These are phyloP conservation scores for Zizania palustris DNA, from an alignment of 202 grass and related monocot species.

Conservation along the genomic window DNA sequence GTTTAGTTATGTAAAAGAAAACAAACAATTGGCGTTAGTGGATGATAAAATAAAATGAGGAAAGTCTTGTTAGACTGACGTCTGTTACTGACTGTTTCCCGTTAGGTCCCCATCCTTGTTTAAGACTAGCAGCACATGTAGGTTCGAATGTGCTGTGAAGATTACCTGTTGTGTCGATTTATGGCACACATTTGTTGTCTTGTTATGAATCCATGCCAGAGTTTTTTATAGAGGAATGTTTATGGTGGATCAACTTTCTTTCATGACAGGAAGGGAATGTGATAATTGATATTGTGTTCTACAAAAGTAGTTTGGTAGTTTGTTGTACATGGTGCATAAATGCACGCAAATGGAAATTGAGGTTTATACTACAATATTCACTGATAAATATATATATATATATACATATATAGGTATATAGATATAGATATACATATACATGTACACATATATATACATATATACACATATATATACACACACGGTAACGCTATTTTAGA, in stretches of 20 bases:
- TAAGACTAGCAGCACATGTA: constrained; percentile 32
- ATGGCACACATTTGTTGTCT: not conserved
- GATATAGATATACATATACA: too few species aligned
- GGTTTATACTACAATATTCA: too few species aligned
- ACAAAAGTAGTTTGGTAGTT: not conserved
- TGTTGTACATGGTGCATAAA: too few species aligned
- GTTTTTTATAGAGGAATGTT: not conserved
- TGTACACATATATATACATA: too few species aligned
- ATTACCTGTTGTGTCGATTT: constrained; percentile 11
- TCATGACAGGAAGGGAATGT: not conserved
- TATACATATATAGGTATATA: too few species aligned
- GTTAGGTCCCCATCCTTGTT: not conserved
- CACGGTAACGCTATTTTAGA: too few species aligned
- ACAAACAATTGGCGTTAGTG: constrained; percentile 24
- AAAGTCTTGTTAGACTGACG: constrained; percentile 15
- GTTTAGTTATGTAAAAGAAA: constrained; percentile 36
- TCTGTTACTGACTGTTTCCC: constrained; percentile 29
- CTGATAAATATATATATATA: too few species aligned
- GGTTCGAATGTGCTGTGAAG: constrained; percentile 27
- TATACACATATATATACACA: too few species aligned
- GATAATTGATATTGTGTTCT: not conserved
- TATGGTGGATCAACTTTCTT: constrained; percentile 24
- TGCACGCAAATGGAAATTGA: too few species aligned
- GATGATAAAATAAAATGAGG: constrained; percentile 1
- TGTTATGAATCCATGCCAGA: not conserved